Percentiles rank a stretch among this genome's conserved stretches.
Conservation (phyloP, 192 early-diverging fungal species). For the Diversispora epigaea region DNA sequence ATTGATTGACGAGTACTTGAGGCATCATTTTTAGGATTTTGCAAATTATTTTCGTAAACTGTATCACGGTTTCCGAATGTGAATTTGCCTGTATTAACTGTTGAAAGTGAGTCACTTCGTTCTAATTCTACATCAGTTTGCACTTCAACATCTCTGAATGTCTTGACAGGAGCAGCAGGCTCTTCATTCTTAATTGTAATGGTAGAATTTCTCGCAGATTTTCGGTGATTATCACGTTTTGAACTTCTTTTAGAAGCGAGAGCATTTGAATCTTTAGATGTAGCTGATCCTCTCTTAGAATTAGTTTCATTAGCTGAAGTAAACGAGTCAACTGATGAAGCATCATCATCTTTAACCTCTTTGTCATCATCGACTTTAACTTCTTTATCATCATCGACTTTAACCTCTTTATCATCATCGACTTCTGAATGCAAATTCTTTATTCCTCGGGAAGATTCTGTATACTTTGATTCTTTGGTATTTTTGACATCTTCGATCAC, state of each 20-base stretch:
- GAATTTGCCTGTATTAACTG: constrained; percentile 18
- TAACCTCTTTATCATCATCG: neutral
- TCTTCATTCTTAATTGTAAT: neutral
- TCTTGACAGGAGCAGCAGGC: neutral
- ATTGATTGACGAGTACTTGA: neutral
- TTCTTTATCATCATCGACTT: neutral
- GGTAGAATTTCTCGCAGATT: neutral
- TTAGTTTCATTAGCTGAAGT: constrained; percentile 9
- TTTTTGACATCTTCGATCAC: constrained; percentile 7
- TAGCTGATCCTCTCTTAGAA: constrained; percentile 13
- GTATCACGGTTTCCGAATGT: neutral
- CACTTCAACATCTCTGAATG: neutral
- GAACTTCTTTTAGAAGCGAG: neutral
- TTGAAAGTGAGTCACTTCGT: constrained; percentile 18
- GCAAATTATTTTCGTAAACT: neutral
- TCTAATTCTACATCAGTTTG: neutral
- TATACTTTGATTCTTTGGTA: too few species aligned
- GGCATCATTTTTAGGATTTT: neutral
- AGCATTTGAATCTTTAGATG: neutral
- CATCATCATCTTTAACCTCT: constrained; percentile 17
- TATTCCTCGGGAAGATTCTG: too few species aligned
- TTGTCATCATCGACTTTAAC: neutral
- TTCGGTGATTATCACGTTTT: neutral
- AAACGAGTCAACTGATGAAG: constrained; percentile 11
- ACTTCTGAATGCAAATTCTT: too few species aligned